Base-by-base conservation (phyloP, 768 basidiomycete genomes). In the Russula emetica region DNA sequence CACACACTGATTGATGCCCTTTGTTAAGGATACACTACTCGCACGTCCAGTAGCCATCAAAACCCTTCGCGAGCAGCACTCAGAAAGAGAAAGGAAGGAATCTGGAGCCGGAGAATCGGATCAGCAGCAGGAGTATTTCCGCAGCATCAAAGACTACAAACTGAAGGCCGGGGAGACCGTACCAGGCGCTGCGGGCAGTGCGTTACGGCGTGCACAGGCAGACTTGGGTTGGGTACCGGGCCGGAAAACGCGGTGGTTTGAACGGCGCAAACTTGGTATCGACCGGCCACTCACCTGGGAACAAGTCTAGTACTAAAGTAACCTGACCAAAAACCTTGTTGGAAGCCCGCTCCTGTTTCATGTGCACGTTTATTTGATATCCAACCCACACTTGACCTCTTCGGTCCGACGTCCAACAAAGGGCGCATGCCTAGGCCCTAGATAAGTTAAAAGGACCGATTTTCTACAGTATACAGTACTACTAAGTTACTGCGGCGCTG, bases 401-500 rank as follows among this genome's bases (percentile, higher is more conserved):
- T 47, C 30, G 24, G 36, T 54, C 53, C 30, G n/a, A n/a, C n/a
- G n/a, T n/a, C n/a, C n/a, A n/a, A 26, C 38, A 26, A 32, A 14
- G 24, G 13, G 24, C 16, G 26, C n/a, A n/a, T n/a, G n/a, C n/a
- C n/a, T 16, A 55, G 28, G n/a, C n/a, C 7, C 5, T 49, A 44
- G 28, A 44, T 44, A 26, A 51, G 32, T 42, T 24, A 8, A 61
- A 56, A 36, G 36, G 36, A 1, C n/a, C n/a, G n/a, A n/a, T n/a
- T n/a, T n/a, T n/a, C 13, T 36, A 14, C 11, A 36, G 13, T 36
- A 36, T 55, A 49, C 18, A 24, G 47, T 10, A 38, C 13, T 30
- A 56, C 56, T 67, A n/a, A n/a, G n/a, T n/a, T n/a, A 62, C 49
- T 61, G 59, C n/a, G 60, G 57, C 20, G 67, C 53, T 30, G 85